Conservation (phyloP, 2,329 filamentous ascomycete genomes). For the Fusarium lyarnte region DNA sequence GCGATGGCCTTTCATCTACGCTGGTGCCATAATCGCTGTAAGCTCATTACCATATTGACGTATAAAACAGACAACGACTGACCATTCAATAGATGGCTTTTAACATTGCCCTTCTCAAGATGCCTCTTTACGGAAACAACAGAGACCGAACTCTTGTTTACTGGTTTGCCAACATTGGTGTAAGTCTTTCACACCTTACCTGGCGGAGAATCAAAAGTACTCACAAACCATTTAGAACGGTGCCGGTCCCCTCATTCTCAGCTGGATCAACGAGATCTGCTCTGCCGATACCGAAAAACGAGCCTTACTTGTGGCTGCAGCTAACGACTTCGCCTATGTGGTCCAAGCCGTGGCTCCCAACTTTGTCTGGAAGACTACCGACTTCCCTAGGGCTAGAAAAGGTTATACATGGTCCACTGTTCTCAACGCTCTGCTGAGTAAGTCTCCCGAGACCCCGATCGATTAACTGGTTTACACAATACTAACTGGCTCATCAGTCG, state of each 20-base stretch:
- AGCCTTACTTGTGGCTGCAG: slow-evolving; percentile 23
- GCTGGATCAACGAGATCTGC: slow-evolving; percentile 40
- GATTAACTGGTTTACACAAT: rapidly evolving
- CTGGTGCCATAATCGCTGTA: slow-evolving; percentile 24
- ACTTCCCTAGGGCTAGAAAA: background rate
- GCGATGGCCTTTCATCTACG: slow-evolving; percentile 32
- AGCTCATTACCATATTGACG: rapidly evolving
- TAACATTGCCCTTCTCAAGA: slow-evolving; percentile 7
- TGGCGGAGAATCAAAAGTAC: rapidly evolving
- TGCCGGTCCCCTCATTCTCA: slow-evolving; percentile 35
- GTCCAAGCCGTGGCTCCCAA: slow-evolving; percentile 28
- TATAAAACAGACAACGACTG: rapidly evolving
- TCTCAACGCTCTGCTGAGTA: background rate
- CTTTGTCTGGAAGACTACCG: slow-evolving; percentile 2
- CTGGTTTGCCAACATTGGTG: slow-evolving; percentile 36
- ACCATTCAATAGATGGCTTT: slow-evolving; percentile 14
- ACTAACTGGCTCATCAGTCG: background rate
- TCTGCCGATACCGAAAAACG: slow-evolving; percentile 34
- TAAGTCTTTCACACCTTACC: background rate
- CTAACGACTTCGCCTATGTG: slow-evolving; percentile 26
- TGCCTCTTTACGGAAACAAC: slow-evolving; percentile 29
- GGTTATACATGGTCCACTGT: background rate
- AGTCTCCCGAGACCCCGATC: background rate
- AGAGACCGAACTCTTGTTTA: slow-evolving; percentile 25
- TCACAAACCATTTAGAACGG: background rate